A percentile compares a stretch with the other conserved stretches of the same genome.
phyloP scores from a whole-genome alignment of 345 rosid genomes.

The Bruguiera gymnorhiza region DNA sequence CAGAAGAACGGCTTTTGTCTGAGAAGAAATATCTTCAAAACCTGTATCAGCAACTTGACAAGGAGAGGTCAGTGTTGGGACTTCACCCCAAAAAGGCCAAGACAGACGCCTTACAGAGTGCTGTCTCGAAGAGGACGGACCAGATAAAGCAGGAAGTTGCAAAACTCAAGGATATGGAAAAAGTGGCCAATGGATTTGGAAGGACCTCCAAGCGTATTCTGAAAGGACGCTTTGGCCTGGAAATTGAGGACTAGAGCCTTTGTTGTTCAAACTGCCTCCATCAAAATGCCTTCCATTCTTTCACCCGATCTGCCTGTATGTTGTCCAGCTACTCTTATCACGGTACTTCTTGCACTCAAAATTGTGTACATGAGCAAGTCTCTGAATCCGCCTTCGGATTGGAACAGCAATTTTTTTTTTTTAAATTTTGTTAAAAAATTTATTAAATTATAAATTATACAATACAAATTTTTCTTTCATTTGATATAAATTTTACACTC shows the following conservation, averaged over 20 bases:
- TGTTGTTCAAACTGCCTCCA: neutral
- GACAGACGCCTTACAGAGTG: constrained; percentile 31
- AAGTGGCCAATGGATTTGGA: constrained; percentile 72
- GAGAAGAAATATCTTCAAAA: constrained; percentile 57
- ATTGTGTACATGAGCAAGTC: too few species aligned
- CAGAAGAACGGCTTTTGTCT: constrained; percentile 54
- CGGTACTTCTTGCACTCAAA: neutral
- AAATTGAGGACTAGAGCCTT: constrained; percentile 29
- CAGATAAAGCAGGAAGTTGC: constrained; percentile 53
- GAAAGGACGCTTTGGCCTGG: constrained; percentile 51
- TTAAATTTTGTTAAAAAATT: too few species aligned
- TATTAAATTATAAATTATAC: too few species aligned
- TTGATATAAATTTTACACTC: too few species aligned
- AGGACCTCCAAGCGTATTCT: constrained; percentile 49
- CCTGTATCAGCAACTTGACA: constrained; percentile 62
- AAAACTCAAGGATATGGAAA: constrained; percentile 65
- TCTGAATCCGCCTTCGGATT: too few species aligned
- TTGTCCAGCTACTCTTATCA: neutral
- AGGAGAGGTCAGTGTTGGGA: constrained; percentile 52
- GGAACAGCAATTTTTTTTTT: too few species aligned
- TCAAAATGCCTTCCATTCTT: neutral
- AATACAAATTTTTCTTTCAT: too few species aligned
- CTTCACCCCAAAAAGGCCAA: constrained; percentile 24
- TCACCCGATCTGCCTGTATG: neutral
- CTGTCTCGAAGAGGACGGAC: constrained; percentile 43